Evolutionary conservation across 139 green algal genomes (phyloP).

Genomic region (Ettlia oleoabundans): DNA sequence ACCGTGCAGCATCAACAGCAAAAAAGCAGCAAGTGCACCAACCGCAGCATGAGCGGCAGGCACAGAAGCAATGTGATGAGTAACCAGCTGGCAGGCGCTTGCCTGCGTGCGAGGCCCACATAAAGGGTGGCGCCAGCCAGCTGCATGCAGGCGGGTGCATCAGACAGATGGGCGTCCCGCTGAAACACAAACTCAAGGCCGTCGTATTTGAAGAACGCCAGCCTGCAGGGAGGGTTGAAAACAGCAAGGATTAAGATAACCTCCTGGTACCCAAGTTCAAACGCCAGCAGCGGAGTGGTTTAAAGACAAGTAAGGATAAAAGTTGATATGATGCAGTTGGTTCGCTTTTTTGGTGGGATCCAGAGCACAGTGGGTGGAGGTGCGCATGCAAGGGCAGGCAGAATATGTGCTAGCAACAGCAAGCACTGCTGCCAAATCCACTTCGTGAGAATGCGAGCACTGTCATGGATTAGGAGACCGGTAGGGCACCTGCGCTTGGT

Average conservation of each 20-base stretch:
- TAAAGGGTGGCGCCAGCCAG: slow-evolving; percentile 52
- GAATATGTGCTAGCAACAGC: not conserved
- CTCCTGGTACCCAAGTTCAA: no score
- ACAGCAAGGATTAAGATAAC: no score
- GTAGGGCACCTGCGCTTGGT: slow-evolving; percentile 35
- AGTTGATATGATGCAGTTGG: no score
- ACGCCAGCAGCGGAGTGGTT: no score
- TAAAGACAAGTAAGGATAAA: no score
- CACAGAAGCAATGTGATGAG: not conserved
- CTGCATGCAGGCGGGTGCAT: slow-evolving; percentile 34
- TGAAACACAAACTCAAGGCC: slow-evolving; percentile 58
- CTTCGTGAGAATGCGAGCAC: not conserved
- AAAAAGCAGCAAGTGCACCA: no score
- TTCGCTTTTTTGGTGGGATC: no score
- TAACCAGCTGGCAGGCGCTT: not conserved
- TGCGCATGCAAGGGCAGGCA: not conserved
- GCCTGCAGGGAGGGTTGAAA: not conserved
- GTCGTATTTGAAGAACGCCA: slow-evolving; percentile 52
- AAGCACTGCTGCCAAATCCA: not conserved
- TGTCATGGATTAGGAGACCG: not conserved
- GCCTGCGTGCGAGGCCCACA: slow-evolving; percentile 13
- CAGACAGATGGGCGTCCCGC: slow-evolving; percentile 57
- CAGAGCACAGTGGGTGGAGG: no score
- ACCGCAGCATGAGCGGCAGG: no score
- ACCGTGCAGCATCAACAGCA: no score